Percentiles rank a stretch among this genome's conserved stretches.
These are phyloP conservation scores for Holtermanniella nyarrowii DNA, from an alignment of 768 basidiomycete species.

Conservation along the genomic window DNA sequence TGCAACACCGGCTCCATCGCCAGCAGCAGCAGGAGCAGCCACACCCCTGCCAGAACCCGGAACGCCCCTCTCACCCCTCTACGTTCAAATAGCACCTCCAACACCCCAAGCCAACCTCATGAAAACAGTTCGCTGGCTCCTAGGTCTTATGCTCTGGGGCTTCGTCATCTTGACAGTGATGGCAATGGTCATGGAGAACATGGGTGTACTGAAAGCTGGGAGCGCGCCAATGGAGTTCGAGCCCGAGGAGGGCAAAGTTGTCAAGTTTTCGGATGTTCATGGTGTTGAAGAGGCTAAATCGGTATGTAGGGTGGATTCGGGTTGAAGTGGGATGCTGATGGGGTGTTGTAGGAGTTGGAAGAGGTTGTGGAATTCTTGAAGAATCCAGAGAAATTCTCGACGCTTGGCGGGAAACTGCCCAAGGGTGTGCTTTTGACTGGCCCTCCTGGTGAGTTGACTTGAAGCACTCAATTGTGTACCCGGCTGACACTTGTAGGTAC, in stretches of 20 bases:
- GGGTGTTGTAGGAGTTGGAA: constrained; percentile 61
- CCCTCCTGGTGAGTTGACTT: constrained; percentile 19
- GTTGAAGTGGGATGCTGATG: not conserved
- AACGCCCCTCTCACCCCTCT: constrained; percentile 30
- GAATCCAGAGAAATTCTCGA: constrained; percentile 79
- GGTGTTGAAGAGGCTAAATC: constrained; percentile 96
- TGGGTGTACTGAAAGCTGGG: constrained; percentile 82
- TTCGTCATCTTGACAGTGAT: constrained; percentile 62
- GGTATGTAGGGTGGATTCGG: constrained; percentile 43
- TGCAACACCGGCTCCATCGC: not conserved
- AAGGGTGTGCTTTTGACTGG: constrained; percentile 69
- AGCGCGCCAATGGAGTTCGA: constrained; percentile 67
- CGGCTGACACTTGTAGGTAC: too few species aligned
- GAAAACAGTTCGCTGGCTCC: constrained; percentile 20
- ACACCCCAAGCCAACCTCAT: constrained; percentile 22
- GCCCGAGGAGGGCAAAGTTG: constrained; percentile 60
- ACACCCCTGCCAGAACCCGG: constrained; percentile 15
- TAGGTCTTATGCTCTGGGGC: constrained; percentile 22
- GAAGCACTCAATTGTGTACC: too few species aligned
- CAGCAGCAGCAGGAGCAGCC: constrained; percentile 2
- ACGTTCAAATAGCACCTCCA: constrained; percentile 33
- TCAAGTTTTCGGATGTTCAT: constrained; percentile 91
- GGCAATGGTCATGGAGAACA: constrained; percentile 82
- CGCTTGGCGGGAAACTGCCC: constrained; percentile 84
- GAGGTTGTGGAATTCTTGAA: constrained; percentile 93